Conservation (phyloP, 2,329 filamentous ascomycete genomes). For the Ascocoryne sarcoides region DNA sequence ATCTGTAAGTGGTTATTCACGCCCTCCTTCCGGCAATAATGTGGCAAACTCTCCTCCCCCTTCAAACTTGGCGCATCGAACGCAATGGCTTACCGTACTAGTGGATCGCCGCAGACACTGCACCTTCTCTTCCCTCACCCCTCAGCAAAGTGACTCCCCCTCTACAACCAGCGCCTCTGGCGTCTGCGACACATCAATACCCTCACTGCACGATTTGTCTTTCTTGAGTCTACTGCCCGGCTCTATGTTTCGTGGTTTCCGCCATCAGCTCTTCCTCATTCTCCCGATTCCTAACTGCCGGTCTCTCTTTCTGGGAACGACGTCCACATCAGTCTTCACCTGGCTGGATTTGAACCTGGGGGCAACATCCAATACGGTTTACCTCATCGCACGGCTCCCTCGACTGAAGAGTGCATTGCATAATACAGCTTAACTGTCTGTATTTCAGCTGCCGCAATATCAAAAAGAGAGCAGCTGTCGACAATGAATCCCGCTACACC, state of each 20-base stretch:
- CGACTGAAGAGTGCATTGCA: background rate
- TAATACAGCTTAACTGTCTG: slow-evolving; percentile 9
- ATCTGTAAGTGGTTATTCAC: too few relatives aligned
- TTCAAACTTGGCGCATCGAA: too few relatives aligned
- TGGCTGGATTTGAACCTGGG: background rate
- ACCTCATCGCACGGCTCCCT: background rate
- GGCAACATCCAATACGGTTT: background rate
- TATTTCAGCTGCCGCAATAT: slow-evolving; percentile 2
- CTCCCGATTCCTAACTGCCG: background rate
- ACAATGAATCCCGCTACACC: slow-evolving; percentile 27
- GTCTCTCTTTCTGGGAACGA: background rate
- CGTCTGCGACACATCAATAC: slow-evolving; percentile 12
- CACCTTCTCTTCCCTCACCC: too few relatives aligned
- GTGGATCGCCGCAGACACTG: too few relatives aligned
- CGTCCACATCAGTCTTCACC: background rate
- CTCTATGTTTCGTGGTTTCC: background rate
- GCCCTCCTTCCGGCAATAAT: too few relatives aligned
- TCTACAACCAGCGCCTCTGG: slow-evolving; percentile 16
- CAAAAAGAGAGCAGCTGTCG: background rate
- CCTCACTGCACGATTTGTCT: background rate
- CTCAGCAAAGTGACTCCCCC: slow-evolving; percentile 4
- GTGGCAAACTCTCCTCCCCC: too few relatives aligned
- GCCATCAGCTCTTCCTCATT: background rate
- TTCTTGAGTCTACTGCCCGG: background rate
- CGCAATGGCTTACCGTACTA: too few relatives aligned